phyloP scores from a whole-genome alignment of 176 grass and related monocot species.

The Cocos nucifera region DNA sequence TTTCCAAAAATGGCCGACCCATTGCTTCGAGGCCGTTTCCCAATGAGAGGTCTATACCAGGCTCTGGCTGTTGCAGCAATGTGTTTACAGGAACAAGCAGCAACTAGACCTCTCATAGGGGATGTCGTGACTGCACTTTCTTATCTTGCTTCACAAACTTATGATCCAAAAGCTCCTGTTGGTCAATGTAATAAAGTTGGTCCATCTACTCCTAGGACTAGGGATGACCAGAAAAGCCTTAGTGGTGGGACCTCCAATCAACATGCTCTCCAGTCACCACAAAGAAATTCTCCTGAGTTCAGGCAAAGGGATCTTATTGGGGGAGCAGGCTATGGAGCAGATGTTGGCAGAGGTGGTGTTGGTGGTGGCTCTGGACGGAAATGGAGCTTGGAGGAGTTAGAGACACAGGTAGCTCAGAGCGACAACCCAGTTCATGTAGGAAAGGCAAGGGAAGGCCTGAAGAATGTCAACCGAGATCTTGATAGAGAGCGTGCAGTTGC shows the following conservation, averaged over 20 bases:
- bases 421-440: constrained; percentile 54
- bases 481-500: constrained; percentile 23
- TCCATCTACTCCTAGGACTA: constrained; percentile 55
- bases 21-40: constrained; percentile 63
- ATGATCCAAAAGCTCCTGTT: constrained; percentile 59
- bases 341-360: constrained; percentile 32
- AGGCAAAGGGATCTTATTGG: constrained; percentile 34
- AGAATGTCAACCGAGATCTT: constrained; percentile 15
- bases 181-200: constrained; percentile 37
- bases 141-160: constrained; percentile 90
- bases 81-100: constrained; percentile 96
- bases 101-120: constrained; percentile 82
- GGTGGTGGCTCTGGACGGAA: constrained; percentile 68
- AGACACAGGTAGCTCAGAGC: constrained; percentile 24
- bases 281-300: constrained; percentile 48
- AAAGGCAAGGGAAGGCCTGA: constrained; percentile 27
- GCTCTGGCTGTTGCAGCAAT: constrained; percentile 95
- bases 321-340: constrained; percentile 30
- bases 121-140: constrained; percentile 97
- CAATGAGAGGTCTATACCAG: constrained; percentile 93
- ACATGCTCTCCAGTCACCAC: constrained; percentile 32
- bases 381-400: constrained; percentile 46
- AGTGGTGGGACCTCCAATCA: constrained; percentile 32
- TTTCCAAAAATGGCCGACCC: constrained; percentile 97
- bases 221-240: constrained; percentile 9